phyloP scores from a whole-genome alignment of 495 filamentous ascomycete genomes.

The Aspergillus steynii region DNA sequence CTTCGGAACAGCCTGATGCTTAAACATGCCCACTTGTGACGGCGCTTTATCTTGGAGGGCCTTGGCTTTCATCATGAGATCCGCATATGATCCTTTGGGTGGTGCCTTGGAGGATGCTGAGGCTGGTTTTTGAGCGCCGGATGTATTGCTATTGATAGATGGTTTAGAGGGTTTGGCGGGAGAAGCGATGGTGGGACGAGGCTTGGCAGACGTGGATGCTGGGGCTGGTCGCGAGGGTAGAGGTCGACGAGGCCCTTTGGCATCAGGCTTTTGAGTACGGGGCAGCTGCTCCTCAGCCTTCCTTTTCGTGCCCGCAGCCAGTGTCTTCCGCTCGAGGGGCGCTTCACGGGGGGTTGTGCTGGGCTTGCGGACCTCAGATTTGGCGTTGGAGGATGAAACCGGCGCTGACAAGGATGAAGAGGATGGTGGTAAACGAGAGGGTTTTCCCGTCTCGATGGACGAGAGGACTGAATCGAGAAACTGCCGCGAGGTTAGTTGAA shows the following conservation, averaged over 20 bases:
- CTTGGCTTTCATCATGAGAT: constrained; percentile 43
- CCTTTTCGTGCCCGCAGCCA: constrained; percentile 37
- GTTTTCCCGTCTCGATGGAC: constrained; percentile 51
- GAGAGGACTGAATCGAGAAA: constrained; percentile 61
- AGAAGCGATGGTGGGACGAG: constrained; percentile 20
- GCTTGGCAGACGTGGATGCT: constrained; percentile 16
- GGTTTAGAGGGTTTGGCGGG: constrained; percentile 20
- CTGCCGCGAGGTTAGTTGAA: constrained; percentile 35
- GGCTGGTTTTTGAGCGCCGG: constrained; percentile 21
- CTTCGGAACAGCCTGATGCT: constrained; percentile 39
- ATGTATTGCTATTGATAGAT: constrained; percentile 18
- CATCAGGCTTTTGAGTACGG: constrained; percentile 30
- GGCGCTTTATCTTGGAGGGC: constrained; percentile 38
- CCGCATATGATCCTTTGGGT: constrained; percentile 45
- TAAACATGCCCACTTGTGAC: constrained; percentile 35
- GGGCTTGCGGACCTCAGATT: constrained; percentile 29
- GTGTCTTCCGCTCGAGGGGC: constrained; percentile 21
- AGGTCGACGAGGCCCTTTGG: constrained; percentile 20
- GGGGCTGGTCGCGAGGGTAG: constrained; percentile 8
- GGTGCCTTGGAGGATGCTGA: constrained; percentile 37
- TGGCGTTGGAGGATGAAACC: constrained; percentile 27
- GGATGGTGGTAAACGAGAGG: constrained; percentile 28
- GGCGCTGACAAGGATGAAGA: constrained; percentile 32
- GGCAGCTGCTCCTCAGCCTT: constrained; percentile 45
- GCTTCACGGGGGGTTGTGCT: constrained; percentile 13